phyloP scores from a whole-genome alignment of 306 rosid genomes.

The Morella rubra region DNA sequence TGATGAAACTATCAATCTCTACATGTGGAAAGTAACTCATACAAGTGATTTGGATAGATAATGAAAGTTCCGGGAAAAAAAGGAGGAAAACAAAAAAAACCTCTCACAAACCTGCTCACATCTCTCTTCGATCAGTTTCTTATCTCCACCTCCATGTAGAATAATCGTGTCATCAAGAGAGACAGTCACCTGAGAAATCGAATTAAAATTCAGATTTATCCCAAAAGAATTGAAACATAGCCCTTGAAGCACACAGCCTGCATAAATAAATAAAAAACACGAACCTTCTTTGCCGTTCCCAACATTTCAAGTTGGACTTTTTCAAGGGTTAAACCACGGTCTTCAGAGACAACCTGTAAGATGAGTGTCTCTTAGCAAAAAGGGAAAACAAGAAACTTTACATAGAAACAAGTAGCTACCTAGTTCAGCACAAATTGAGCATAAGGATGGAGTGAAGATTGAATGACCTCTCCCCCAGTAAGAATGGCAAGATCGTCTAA shows the following conservation, averaged over 20 bases:
- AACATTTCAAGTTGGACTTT: constrained; percentile 78
- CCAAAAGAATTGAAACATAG: constrained; percentile 13
- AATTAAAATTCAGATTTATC: constrained; percentile 25
- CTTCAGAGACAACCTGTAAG: constrained; percentile 71
- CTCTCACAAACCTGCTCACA: constrained; percentile 64
- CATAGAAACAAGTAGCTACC: background rate
- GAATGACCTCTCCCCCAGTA: constrained; percentile 91
- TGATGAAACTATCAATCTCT: background rate
- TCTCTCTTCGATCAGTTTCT: constrained; percentile 89
- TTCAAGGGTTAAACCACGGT: constrained; percentile 76
- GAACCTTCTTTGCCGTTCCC: constrained; percentile 86
- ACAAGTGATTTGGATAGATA: background rate
- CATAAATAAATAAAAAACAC: constrained; percentile 21
- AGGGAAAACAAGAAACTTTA: background rate
- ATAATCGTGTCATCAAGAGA: constrained; percentile 81
- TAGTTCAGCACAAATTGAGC: background rate
- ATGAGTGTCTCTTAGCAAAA: background rate
- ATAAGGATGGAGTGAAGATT: background rate
- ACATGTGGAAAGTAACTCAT: background rate
- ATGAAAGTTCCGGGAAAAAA: background rate
- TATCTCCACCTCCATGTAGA: constrained; percentile 94
- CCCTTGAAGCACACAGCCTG: background rate
- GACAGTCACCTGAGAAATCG: constrained; percentile 59
- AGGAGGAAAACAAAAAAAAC: background rate
- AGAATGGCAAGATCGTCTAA: constrained; percentile 83